phyloP scores from a whole-genome alignment of 208 protist species.

The Herpetomonas tarakana region DNA sequence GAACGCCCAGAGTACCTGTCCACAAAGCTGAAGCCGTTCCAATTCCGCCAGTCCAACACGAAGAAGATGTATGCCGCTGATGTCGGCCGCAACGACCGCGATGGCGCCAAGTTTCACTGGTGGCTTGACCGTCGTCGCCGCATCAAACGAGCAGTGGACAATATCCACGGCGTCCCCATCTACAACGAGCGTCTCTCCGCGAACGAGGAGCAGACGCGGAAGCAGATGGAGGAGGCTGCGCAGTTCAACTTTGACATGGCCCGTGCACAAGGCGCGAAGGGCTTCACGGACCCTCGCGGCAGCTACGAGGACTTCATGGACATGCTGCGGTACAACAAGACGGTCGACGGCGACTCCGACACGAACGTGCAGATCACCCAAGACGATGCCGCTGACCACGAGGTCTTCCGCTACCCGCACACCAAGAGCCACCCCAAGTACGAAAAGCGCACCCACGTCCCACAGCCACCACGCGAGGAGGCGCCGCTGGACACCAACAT shows the following conservation, averaged over 20 bases:
- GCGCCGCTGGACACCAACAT: constrained; percentile 29
- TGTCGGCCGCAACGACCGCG: constrained; percentile 55
- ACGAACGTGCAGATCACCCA: constrained; percentile 60
- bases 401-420: constrained; percentile 71
- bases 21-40: constrained; percentile 36
- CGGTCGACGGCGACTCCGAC: constrained; percentile 23
- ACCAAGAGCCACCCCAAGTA: constrained; percentile 34
- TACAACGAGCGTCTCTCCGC: constrained; percentile 82
- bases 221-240: constrained; percentile 82
- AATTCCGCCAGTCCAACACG: constrained; percentile 36
- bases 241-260: constrained; percentile 78
- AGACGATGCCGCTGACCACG: constrained; percentile 38
- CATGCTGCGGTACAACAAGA: constrained; percentile 63
- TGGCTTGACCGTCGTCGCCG: constrained; percentile 77
- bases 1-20: constrained; percentile 50
- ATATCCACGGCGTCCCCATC: constrained; percentile 76
- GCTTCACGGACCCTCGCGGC: constrained; percentile 79
- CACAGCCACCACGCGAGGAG: neutral
- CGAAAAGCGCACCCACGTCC: neutral
- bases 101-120: constrained; percentile 73
- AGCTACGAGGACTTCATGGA: constrained; percentile 73
- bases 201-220: constrained; percentile 77
- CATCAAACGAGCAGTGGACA: constrained; percentile 77
- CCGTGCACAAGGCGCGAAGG: constrained; percentile 70
- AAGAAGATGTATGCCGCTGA: constrained; percentile 73